Conservation (phyloP, 169 alveolate genomes). For the Plasmodium malariae region DNA sequence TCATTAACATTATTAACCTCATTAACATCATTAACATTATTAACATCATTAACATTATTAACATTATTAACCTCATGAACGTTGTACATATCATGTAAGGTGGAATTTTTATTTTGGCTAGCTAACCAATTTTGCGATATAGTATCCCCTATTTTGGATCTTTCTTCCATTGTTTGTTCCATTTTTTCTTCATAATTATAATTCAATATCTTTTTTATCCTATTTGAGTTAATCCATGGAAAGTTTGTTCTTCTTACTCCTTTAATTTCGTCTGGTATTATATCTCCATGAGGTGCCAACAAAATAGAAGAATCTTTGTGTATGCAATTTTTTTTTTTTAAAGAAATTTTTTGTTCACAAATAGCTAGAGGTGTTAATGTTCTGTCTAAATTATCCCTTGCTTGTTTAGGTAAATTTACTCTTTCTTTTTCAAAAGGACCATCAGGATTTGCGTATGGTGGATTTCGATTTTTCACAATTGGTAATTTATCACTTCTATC, state of each 20-base stretch:
- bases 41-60: too few relatives aligned
- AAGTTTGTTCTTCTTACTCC: constrained; percentile 55
- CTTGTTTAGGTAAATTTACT: constrained; percentile 66
- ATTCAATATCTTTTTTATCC: constrained; percentile 52
- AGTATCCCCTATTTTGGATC: background rate
- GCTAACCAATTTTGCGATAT: background rate
- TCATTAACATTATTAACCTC: too few relatives aligned
- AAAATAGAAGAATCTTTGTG: constrained; percentile 47
- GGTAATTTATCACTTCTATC: constrained; percentile 78
- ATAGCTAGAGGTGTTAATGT: constrained; percentile 45
- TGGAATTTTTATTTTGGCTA: background rate
- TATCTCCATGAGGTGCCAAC: constrained; percentile 19
- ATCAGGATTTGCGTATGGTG: constrained; percentile 81
- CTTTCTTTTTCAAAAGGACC: constrained; percentile 79
- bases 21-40: too few relatives aligned
- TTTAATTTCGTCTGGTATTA: constrained; percentile 18
- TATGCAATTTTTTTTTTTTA: constrained; percentile 58
- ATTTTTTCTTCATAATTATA: constrained; percentile 14
- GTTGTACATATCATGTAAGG: too few relatives aligned
- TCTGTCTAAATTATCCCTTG: constrained; percentile 73
- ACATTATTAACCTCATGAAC: too few relatives aligned
- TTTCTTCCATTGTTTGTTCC: background rate
- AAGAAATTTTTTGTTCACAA: constrained; percentile 27
- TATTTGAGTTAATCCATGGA: constrained; percentile 60
- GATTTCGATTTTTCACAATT: constrained; percentile 61